Conservation (phyloP, 306 rosid genomes). For the Begonia peltatifolia region DNA sequence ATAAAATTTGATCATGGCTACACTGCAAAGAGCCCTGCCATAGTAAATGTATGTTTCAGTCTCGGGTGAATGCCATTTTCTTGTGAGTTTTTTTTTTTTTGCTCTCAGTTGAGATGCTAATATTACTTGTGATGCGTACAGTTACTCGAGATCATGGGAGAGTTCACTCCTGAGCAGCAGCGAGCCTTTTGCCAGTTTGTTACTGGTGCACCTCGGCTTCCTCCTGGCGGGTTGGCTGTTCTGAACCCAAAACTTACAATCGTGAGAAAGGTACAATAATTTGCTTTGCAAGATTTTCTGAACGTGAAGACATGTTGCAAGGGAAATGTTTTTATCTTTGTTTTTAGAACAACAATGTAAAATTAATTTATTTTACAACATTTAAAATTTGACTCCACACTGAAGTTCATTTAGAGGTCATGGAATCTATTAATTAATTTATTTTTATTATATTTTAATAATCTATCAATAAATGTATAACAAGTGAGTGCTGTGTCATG, state of each 20-base stretch:
- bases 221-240: conserved; percentile 93
- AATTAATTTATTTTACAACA: too few species aligned
- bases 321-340: too few species aligned
- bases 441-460: too few species aligned
- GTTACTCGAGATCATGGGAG: conserved; percentile 94
- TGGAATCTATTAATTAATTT: too few species aligned
- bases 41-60: conserved; percentile 52
- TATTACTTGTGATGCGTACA: conserved; percentile 6
- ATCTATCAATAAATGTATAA: too few species aligned
- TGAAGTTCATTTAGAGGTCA: too few species aligned
- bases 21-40: conserved; percentile 92
- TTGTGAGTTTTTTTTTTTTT: too few species aligned
- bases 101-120: too few species aligned
- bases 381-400: too few species aligned
- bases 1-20: conserved; percentile 97
- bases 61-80: not conserved
- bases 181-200: conserved; percentile 95
- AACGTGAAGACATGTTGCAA: too few species aligned
- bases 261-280: conserved; percentile 72
- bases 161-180: conserved; percentile 84
- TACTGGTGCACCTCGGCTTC: conserved; percentile 95
- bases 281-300: not conserved
- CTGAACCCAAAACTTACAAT: conserved; percentile 88
- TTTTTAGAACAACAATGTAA: too few species aligned
- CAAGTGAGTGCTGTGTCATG: too few species aligned